These are phyloP conservation scores for Pestalotiopsis fici DNA, from an alignment of 2,329 filamentous ascomycete genomes.

Conservation along the genomic window DNA sequence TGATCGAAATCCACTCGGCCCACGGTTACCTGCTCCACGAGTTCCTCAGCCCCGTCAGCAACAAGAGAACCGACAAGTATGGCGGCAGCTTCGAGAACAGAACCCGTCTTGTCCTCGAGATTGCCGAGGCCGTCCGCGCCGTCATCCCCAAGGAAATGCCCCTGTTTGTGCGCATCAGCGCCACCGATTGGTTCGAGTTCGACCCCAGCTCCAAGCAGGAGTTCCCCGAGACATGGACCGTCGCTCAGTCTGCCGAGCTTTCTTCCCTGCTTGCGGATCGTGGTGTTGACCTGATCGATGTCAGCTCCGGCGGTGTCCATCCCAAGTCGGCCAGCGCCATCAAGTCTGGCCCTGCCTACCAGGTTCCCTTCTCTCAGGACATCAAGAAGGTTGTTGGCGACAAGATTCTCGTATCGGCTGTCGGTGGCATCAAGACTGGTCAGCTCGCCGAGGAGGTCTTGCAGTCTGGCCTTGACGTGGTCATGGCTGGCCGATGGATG, in stretches of 20 bases:
- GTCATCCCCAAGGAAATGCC: slow-evolving; percentile 66
- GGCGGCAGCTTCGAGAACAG: slow-evolving; percentile 76
- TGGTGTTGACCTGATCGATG: slow-evolving; percentile 71
- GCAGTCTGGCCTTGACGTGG: slow-evolving; percentile 45
- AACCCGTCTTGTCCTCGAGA: slow-evolving; percentile 65
- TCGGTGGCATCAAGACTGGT: slow-evolving; percentile 50
- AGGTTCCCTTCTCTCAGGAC: slow-evolving; percentile 64
- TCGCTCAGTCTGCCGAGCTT: slow-evolving; percentile 60
- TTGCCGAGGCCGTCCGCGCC: slow-evolving; percentile 62
- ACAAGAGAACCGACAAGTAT: slow-evolving; percentile 68
- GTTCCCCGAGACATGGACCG: slow-evolving; percentile 57
- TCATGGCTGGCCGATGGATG: slow-evolving; percentile 53
- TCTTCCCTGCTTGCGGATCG: slow-evolving; percentile 59
- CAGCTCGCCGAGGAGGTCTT: slow-evolving; percentile 49
- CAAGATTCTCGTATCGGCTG: slow-evolving; percentile 55
- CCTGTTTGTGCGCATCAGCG: slow-evolving; percentile 66
- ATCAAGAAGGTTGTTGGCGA: slow-evolving; percentile 69
- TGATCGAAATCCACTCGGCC: slow-evolving; percentile 73
- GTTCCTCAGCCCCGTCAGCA: slow-evolving; percentile 70
- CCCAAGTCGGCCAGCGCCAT: slow-evolving; percentile 47
- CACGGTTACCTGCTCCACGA: slow-evolving; percentile 76
- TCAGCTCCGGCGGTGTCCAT: slow-evolving; percentile 65
- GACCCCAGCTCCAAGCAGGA: slow-evolving; percentile 37
- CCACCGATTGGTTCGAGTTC: slow-evolving; percentile 69
- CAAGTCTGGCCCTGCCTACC: slow-evolving; percentile 60